Evolutionary conservation across 805 yeast genomes (phyloP), one percentile per base, ranked within the genome.

Genomic region (Wickerhamiella sorbophila): DNA sequence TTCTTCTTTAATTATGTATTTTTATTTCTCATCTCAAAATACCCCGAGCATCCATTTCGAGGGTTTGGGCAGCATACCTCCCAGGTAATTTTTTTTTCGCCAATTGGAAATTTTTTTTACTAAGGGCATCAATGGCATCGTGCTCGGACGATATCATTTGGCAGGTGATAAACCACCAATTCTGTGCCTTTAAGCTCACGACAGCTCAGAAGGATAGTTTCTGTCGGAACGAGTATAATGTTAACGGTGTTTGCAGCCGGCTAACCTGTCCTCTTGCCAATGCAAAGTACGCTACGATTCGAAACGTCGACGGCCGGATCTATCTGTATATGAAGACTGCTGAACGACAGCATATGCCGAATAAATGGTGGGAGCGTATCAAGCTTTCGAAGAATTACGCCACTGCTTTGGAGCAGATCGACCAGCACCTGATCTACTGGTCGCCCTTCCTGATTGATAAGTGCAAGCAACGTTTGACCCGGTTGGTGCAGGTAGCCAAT

Each of bases 291-390:
- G 63, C 65, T 24, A 59, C 65, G 1, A 63, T 61, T 16, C 51
- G 62, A 32, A 49, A 42, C 43, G 54, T 61, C 17, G 56, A 60
- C 38, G 65, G 65, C 22, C 47, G 55, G 38, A 51, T 59, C 31
- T 60, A 57, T 36, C 47, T 61, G 4, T 91, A 91, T 64, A 91
- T 91, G 85, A 91, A 91, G 61, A 91, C 97, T 1, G 94, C 93
- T 1, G 99, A 91, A 66, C 77, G 99, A 64, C 93, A 94, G 17
- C 97, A 91, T 59, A 82, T 86, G 48, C 99, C 99, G 12, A 75
- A 82, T 35, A 80, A 81, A 54, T 66, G 84, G 59, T 91, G 99
- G 99, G 96, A 91, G 64, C 74, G 96, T 55, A 80, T 91, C 57
- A 81, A 79, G 61, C 70, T 91, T 46, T 81, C 91, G 37, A 86